Evolutionary conservation across 768 basidiomycete species (phyloP).

Genomic region (Cyclocybe cylindracea): DNA sequence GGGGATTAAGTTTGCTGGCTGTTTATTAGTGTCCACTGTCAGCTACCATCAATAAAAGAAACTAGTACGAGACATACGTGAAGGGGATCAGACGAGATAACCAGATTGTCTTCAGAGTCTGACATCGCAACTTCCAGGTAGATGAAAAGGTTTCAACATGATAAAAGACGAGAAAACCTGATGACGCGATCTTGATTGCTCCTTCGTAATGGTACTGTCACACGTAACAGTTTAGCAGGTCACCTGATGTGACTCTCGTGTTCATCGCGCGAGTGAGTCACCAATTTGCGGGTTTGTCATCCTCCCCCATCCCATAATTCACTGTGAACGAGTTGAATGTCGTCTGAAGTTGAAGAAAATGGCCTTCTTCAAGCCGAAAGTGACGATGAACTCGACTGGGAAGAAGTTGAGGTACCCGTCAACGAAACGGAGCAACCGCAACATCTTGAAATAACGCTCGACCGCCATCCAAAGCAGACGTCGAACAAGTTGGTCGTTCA

Average conservation of each 20-base stretch:
- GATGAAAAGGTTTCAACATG: too few species aligned
- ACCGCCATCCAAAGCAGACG: conserved; percentile 34
- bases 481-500: conserved; percentile 45
- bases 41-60: conserved; percentile 4
- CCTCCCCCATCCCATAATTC: too few species aligned
- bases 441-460: conserved; percentile 73
- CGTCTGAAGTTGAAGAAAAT: conserved; percentile 15
- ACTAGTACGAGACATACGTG: conserved; percentile 45
- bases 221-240: too few species aligned
- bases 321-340: conserved; percentile 10
- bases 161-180: too few species aligned
- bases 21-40: conserved; percentile 14
- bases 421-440: conserved; percentile 30
- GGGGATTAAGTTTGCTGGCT: conserved; percentile 92
- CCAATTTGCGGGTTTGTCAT: too few species aligned
- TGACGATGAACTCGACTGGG: conserved; percentile 81
- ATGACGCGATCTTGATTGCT: too few species aligned
- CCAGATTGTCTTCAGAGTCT: conserved; percentile 45
- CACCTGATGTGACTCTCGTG: too few species aligned
- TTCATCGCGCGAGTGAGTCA: too few species aligned
- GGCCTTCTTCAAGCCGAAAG: conserved; percentile 33
- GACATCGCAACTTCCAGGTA: conserved; percentile 11
- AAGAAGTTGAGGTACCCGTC: conserved; percentile 67
- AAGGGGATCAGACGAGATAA: conserved; percentile 59
- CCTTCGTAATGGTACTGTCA: too few species aligned